Percentiles rank a stretch among this genome's conserved stretches.
Conservation (phyloP, 352 stramenopile species). For the Nothophytophthora sp. region DNA sequence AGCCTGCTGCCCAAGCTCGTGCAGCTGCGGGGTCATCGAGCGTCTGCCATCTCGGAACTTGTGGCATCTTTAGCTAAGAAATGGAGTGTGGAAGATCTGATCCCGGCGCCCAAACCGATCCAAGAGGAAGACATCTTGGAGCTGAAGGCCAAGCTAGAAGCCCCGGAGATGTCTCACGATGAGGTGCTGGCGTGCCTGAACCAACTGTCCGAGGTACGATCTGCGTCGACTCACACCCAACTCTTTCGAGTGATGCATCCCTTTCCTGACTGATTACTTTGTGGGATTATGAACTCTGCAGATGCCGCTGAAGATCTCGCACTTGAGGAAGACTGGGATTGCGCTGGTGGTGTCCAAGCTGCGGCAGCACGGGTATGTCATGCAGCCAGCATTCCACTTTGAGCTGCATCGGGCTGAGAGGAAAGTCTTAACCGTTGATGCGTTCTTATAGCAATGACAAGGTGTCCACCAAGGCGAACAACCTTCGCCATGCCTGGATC, state of each 20-base stretch:
- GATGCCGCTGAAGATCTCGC: constrained; percentile 61
- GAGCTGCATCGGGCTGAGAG: no score
- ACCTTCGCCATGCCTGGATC: constrained; percentile 76
- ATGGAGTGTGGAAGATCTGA: constrained; percentile 48
- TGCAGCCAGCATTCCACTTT: not conserved
- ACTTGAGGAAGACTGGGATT: constrained; percentile 75
- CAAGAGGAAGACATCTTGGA: constrained; percentile 55
- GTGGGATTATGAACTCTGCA: constrained; percentile 16
- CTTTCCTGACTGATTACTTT: not conserved
- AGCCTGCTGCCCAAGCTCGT: constrained; percentile 38
- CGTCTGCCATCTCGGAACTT: constrained; percentile 25
- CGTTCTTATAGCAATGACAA: constrained; percentile 63
- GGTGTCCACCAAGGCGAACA: constrained; percentile 65
- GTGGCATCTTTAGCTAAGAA: constrained; percentile 44
- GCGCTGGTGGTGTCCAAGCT: constrained; percentile 60
- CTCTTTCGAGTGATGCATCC: not conserved
- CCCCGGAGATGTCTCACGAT: constrained; percentile 57
- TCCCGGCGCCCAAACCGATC: constrained; percentile 50
- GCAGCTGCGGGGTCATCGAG: constrained; percentile 33
- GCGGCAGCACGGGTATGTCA: constrained; percentile 70
- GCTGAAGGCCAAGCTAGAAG: constrained; percentile 60
- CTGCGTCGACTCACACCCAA: not conserved
- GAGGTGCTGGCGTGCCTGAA: constrained; percentile 61
- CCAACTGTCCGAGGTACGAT: constrained; percentile 46
- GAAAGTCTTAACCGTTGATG: not conserved